These are phyloP conservation scores for Ophiosphaerella narmari DNA, from an alignment of 2,329 filamentous ascomycete genomes.

Conservation along the genomic window DNA sequence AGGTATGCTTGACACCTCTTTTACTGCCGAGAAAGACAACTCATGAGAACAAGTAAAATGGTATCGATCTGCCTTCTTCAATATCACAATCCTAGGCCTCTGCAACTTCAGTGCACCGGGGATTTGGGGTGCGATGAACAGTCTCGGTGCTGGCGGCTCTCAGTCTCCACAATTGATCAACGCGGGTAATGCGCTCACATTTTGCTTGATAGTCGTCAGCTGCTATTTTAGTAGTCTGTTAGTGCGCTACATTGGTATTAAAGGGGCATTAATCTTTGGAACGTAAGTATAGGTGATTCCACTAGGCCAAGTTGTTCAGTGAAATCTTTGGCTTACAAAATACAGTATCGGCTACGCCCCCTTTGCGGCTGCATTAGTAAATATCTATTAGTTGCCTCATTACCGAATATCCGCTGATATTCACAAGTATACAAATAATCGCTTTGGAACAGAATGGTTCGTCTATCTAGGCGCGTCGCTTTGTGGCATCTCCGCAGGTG, in stretches of 20 bases:
- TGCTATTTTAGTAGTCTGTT: constrained; percentile 69
- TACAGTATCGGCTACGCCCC: constrained; percentile 68
- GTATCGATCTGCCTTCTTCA: constrained; percentile 74
- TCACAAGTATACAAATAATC: constrained; percentile 67
- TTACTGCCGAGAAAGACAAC: background rate
- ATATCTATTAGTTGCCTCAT: no score
- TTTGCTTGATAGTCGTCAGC: constrained; percentile 73
- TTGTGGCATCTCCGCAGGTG: constrained; percentile 71
- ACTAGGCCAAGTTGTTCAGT: background rate
- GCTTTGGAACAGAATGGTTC: constrained; percentile 71
- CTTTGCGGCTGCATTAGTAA: constrained; percentile 63
- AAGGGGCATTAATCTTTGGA: constrained; percentile 71
- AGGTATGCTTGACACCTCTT: constrained; percentile 12
- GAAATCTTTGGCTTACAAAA: background rate
- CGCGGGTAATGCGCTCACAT: constrained; percentile 71
- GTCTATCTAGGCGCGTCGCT: constrained; percentile 69
- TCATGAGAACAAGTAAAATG: constrained; percentile 58
- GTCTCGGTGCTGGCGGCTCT: constrained; percentile 70
- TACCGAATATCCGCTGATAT: background rate
- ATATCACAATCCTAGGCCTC: constrained; percentile 71
- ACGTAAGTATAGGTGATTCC: constrained; percentile 51
- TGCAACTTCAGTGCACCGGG: constrained; percentile 73
- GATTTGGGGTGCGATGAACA: constrained; percentile 75
- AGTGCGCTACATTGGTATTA: constrained; percentile 71
- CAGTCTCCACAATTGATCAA: constrained; percentile 70